Conservation (phyloP, 2,329 filamentous ascomycete species). For the Fusarium pininemorale region DNA sequence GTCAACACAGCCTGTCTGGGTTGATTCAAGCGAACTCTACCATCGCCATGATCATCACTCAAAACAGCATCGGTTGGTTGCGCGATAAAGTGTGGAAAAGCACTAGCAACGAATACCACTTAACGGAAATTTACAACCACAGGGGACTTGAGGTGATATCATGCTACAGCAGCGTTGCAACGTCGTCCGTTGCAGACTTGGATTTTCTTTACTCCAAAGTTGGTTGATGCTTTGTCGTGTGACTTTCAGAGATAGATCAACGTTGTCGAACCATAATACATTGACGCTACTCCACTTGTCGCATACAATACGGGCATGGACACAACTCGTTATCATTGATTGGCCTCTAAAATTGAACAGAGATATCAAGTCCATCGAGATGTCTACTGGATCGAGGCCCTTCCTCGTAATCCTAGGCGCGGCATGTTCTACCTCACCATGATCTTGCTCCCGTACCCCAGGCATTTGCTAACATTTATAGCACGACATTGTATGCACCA, state of each 20-base stretch:
- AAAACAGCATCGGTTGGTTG: neutral
- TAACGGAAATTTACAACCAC: neutral
- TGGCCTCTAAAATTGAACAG: neutral
- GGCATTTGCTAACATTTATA: conserved; percentile 24
- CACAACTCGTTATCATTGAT: conserved; percentile 1
- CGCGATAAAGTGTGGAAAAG: neutral
- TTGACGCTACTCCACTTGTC: conserved; percentile 31
- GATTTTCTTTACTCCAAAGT: conserved; percentile 12
- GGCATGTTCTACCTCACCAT: neutral
- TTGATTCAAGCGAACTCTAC: neutral
- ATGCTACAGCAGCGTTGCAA: conserved; percentile 41
- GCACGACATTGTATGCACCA: conserved; percentile 24
- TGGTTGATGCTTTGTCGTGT: conserved; percentile 40
- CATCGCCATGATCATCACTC: neutral
- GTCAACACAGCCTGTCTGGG: neutral
- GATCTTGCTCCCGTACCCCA: conserved; percentile 18
- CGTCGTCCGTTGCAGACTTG: conserved; percentile 30
- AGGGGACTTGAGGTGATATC: conserved; percentile 45
- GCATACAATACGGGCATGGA: conserved; percentile 18
- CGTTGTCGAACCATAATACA: conserved; percentile 42
- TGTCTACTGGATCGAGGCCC: neutral
- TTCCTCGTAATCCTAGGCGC: neutral
- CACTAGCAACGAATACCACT: conserved; percentile 4
- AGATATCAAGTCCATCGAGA: conserved; percentile 1
- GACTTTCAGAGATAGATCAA: conserved; percentile 38